Evolutionary conservation across 495 filamentous ascomycete species (phyloP).

Genomic region (Neurospora tetrasperma): DNA sequence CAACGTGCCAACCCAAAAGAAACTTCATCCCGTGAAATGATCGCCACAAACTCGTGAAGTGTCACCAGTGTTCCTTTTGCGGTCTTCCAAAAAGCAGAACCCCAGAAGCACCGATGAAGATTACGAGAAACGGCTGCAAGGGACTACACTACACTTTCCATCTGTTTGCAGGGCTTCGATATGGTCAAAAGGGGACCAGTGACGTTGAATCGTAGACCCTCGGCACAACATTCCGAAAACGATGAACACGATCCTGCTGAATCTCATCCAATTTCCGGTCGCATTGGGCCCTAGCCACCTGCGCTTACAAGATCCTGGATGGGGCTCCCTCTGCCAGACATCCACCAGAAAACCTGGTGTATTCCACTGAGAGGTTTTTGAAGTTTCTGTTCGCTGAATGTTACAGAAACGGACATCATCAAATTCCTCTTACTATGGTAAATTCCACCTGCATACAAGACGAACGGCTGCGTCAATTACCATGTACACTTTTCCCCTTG

Average conservation of each 20-base stretch:
- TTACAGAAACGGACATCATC: neutral
- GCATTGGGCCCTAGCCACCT: neutral
- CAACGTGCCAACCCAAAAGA: neutral
- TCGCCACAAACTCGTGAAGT: neutral
- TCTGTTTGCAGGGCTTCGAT: neutral
- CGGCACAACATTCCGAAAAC: neutral
- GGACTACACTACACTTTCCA: neutral
- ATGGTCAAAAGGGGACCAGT: neutral
- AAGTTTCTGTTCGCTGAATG: neutral
- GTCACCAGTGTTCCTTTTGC: neutral
- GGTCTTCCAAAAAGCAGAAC: neutral
- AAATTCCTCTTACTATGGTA: neutral
- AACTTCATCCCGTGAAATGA: neutral
- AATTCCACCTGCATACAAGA: neutral
- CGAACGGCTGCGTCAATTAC: neutral
- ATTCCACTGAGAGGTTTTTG: neutral
- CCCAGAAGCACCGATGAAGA: neutral
- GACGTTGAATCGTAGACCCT: neutral
- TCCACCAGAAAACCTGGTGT: neutral
- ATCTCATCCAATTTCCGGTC: neutral
- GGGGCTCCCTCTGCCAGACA: neutral
- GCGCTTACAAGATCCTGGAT: neutral
- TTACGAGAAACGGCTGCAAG: neutral
- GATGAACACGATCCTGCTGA: neutral
- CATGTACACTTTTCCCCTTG: too few species aligned